Base-by-base conservation (phyloP, 164 flowering plant species). In the Vitis rotundifolia region DNA sequence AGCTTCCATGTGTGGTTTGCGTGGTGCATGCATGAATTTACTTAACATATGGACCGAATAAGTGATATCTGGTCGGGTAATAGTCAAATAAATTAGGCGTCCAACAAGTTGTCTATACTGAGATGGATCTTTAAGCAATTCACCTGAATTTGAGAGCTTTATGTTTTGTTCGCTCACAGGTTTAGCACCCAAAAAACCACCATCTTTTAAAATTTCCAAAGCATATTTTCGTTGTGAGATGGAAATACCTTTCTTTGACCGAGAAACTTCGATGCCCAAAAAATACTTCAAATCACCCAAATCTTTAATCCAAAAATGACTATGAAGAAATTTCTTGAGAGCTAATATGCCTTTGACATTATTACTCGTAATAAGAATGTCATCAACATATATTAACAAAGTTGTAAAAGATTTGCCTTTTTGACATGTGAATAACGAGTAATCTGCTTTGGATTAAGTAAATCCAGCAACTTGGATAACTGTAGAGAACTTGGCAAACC, bases 221-320 rank as follows among this genome's bases (percentile, higher is more conserved):
- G 26, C 26, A 22, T 22, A 22, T 0, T 22, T 22, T 22, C 26
- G 2, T 22, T 22, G 26, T 22, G 26, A 22, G 26, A 22, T 22
- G 26, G 26, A 22, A 22, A 68, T 54, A 6, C 68, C 67, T 8
- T 61, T 61, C 8, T 47, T 12, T 4, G 67, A 67, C 0, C 26
- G 49, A 11, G 57, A 16, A 16, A 67, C 13, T 47, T 73, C 62
- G 5, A 67, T 54, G 9, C 67, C 76, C 3, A 73, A 9, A 48
- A 73, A 73, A 63, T 68, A 73, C 14, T 73, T 73, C 31, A 68
- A 16, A 29, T 44, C 8, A 1, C 72, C 72, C 29, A 73, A 19
- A 62, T 68, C 76, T 68, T 73, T 73, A 50, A 68, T 66, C 8
- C 9, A 18, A 44, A 72, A 72, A 1, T 31, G 7, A 9, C 5